Percentiles rank a stretch among this genome's conserved stretches.
Conservation (phyloP, 2,329 filamentous ascomycete genomes). For the Arachnomyces sp. region DNA sequence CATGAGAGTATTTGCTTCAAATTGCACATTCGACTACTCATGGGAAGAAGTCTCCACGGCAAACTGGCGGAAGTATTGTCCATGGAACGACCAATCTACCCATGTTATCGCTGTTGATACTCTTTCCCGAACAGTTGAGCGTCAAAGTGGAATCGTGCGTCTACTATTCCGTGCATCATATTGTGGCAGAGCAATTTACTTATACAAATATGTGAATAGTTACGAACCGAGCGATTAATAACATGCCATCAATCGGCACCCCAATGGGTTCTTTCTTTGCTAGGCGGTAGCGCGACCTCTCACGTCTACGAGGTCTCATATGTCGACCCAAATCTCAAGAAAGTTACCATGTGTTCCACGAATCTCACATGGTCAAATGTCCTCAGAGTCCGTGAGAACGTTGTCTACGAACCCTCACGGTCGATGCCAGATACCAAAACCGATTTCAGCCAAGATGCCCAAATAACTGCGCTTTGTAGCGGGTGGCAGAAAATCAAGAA, state of each 20-base stretch:
- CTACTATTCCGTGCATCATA: constrained; percentile 1
- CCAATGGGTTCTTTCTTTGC: constrained; percentile 60
- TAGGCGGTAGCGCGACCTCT: constrained; percentile 72
- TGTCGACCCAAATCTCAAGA: constrained; percentile 74
- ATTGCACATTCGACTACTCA: constrained; percentile 89
- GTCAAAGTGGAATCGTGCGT: constrained; percentile 59
- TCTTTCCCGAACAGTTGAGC: constrained; percentile 62
- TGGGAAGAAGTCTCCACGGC: constrained; percentile 97
- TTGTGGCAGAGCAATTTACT: constrained; percentile 4
- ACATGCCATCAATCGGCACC: constrained; percentile 43
- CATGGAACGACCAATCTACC: constrained; percentile 97
- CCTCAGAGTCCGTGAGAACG: constrained; percentile 85
- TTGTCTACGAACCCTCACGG: constrained; percentile 65
- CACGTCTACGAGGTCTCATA: constrained; percentile 95
- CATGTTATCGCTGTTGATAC: constrained; percentile 96
- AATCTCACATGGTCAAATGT: constrained; percentile 92
- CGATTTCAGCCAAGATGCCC: constrained; percentile 78
- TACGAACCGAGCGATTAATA: constrained; percentile 63
- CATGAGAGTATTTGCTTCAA: constrained; percentile 95
- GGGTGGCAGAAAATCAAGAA: constrained; percentile 98
- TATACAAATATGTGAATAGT: constrained; percentile 30
- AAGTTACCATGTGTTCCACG: constrained; percentile 91
- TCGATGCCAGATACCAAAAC: constrained; percentile 52
- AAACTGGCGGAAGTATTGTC: constrained; percentile 98
- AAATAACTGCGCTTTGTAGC: constrained; percentile 88